Evolutionary conservation across 2,329 filamentous ascomycete genomes (phyloP).

Genomic region (Tolypocladium ovalisporum): DNA sequence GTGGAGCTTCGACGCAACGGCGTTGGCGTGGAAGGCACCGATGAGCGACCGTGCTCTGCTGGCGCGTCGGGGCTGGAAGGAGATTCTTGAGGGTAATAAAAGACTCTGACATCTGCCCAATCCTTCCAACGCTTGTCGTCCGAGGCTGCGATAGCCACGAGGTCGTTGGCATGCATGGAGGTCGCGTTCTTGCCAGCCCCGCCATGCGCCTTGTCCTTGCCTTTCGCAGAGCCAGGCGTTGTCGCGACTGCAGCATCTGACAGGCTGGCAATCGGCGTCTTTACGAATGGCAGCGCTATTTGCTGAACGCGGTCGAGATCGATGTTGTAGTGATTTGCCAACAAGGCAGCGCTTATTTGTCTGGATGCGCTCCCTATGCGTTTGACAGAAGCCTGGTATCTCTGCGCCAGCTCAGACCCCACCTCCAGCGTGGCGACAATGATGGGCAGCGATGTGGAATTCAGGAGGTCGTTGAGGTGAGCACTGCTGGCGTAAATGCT

Average conservation of each 20-base stretch:
- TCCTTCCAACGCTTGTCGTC: slow-evolving; percentile 54
- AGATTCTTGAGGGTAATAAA: slow-evolving; percentile 55
- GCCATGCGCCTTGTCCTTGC: slow-evolving; percentile 56
- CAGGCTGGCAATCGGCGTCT: slow-evolving; percentile 47
- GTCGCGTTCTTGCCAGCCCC: slow-evolving; percentile 35
- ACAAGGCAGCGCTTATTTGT: slow-evolving; percentile 58
- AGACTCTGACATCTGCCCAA: slow-evolving; percentile 71
- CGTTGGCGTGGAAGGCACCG: slow-evolving; percentile 60
- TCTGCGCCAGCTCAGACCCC: slow-evolving; percentile 75
- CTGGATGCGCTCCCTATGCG: slow-evolving; percentile 55
- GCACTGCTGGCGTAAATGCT: slow-evolving; percentile 93
- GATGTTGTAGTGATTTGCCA: slow-evolving; percentile 77
- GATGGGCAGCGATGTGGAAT: slow-evolving; percentile 73
- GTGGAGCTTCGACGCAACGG: slow-evolving; percentile 62
- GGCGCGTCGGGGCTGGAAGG: slow-evolving; percentile 9
- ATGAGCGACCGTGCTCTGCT: slow-evolving; percentile 23
- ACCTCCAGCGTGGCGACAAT: slow-evolving; percentile 71
- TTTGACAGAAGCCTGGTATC: slow-evolving; percentile 84
- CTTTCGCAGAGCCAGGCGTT: slow-evolving; percentile 52
- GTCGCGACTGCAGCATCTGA: slow-evolving; percentile 41
- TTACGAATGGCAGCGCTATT: slow-evolving; percentile 72
- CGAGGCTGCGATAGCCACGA: slow-evolving; percentile 62
- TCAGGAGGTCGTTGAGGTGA: slow-evolving; percentile 78
- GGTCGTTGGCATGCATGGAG: slow-evolving; percentile 69
- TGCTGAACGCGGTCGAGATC: slow-evolving; percentile 73